Conservation (phyloP, 495 filamentous ascomycete species). For the Aspergillus ellipticus region DNA sequence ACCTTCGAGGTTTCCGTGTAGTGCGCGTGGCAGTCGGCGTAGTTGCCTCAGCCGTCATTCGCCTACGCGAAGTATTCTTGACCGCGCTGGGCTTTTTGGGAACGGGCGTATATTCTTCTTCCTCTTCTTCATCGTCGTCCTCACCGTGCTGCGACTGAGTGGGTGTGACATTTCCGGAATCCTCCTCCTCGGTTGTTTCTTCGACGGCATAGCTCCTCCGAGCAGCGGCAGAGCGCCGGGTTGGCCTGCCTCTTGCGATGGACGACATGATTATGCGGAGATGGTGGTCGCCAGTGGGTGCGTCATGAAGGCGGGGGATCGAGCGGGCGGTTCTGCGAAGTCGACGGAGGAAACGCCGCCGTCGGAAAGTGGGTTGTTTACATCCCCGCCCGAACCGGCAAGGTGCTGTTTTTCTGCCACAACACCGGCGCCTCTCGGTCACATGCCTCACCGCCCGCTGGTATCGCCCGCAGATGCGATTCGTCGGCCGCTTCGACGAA, state of each 20-base stretch:
- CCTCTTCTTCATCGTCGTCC: constrained; percentile 58
- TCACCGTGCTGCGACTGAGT: constrained; percentile 37
- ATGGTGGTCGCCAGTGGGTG: constrained; percentile 15
- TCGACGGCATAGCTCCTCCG: constrained; percentile 70
- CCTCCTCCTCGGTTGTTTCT: constrained; percentile 66
- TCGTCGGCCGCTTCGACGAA: constrained; percentile 3
- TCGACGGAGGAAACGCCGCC: constrained; percentile 21
- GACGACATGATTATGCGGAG: constrained; percentile 46
- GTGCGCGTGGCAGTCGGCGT: constrained; percentile 35
- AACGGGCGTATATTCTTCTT: constrained; percentile 72
- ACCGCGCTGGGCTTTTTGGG: constrained; percentile 45
- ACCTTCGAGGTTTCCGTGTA: constrained; percentile 32
- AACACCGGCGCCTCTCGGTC: constrained; percentile 19
- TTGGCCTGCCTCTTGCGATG: constrained; percentile 66
- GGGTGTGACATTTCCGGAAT: constrained; percentile 51
- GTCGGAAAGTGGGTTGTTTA: constrained; percentile 47
- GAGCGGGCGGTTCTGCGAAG: constrained; percentile 22
- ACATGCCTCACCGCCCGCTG: constrained; percentile 23
- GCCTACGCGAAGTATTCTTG: constrained; percentile 48
- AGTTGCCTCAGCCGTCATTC: constrained; percentile 52
- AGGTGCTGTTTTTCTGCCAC: constrained; percentile 36
- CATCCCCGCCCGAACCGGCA: constrained; percentile 36
- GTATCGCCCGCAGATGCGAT: constrained; percentile 9
- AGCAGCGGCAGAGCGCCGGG: constrained; percentile 67
- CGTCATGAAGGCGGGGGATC: constrained; percentile 30